Base-by-base conservation (phyloP, 805 yeast species). In the Candida succiphila region DNA sequence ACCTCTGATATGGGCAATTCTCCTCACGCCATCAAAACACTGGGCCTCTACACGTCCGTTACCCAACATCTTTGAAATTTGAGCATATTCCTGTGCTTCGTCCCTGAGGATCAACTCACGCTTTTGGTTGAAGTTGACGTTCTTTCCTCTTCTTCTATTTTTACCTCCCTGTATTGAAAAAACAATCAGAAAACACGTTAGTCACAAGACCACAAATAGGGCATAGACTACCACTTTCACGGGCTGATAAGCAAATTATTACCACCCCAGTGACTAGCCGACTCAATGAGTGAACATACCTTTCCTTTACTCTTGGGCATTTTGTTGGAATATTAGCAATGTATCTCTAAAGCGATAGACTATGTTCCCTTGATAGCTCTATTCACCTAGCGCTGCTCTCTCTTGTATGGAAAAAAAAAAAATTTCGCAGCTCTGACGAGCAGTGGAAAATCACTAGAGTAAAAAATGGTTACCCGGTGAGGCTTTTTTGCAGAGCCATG, bases 1-100 rank as follows among this genome's bases (percentile, higher is more conserved):
- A 52, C 99, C 99, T 73, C 99, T 85, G 55, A 92, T 92, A 58
- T 89, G 98, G 15, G 95, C 98, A 75, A 87, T 75, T 69, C 99
- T 79, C 58, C 78, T 84, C 48, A 71, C 69, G 44, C 95, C 96
- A 56, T 92, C 99, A 54, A 92, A 92, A 67, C 98, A 92, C 32
- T 78, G 61, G 35, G 95, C 96, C 60, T 88, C 95, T 36, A 92
- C 80, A 63, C 98, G 78, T 45, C 98, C 97, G 57, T 88, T 88
- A 60, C 99, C 99, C 50, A 92, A 76, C 96, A 92, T 89, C 65
- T 87, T 89, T 60, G 89, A 77, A 56, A 92, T 92, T 67, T 94
- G 98, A 37, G 96, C 99, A 54, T 92, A 92, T 61, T 92, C 97
- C 69, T 92, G 98, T 38, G 95, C 95, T 52, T 92, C 99, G 43